Evolutionary conservation across 306 rosid species (phyloP).

Genomic region (Lathyrus sativus): DNA sequence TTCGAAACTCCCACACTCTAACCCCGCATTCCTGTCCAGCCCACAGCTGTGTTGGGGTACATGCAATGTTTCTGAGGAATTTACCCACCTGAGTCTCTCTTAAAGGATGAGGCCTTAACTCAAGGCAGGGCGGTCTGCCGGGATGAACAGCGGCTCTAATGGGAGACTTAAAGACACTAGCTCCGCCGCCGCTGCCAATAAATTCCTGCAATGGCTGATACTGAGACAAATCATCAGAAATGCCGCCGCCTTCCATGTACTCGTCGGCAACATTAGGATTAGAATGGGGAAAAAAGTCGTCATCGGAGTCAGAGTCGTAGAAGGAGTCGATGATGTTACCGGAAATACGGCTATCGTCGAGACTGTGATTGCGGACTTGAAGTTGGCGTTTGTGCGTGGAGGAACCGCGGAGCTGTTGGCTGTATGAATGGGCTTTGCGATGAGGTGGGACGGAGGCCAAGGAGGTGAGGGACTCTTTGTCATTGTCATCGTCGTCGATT

Average conservation of each 20-base stretch:
- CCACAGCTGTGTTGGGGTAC: constrained; percentile 87
- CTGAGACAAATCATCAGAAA: constrained; percentile 38
- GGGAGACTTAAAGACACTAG: constrained; percentile 71
- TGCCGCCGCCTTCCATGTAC: constrained; percentile 36
- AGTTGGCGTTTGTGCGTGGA: constrained; percentile 54
- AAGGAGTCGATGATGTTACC: constrained; percentile 21
- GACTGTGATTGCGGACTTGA: constrained; percentile 78
- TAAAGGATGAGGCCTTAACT: constrained; percentile 90
- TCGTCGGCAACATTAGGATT: constrained; percentile 33
- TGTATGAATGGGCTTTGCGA: constrained; percentile 80
- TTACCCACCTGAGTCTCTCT: constrained; percentile 93
- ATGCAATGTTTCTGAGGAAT: constrained; percentile 82
- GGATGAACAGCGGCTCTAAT: constrained; percentile 84
- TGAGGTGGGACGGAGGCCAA: constrained; percentile 62
- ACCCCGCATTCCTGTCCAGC: constrained; percentile 93
- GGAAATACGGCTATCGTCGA: constrained; percentile 66
- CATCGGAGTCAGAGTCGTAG: constrained; percentile 59
- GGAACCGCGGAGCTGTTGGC: constrained; percentile 72
- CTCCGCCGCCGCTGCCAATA: constrained; percentile 67
- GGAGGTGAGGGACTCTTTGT: constrained; percentile 62
- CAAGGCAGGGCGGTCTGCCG: constrained; percentile 81
- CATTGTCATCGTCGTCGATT: constrained; percentile 70
- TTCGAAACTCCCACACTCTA: constrained; percentile 71
- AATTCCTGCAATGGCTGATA: constrained; percentile 70
- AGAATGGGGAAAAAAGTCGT: constrained; percentile 67